phyloP scores from a whole-genome alignment of 2,329 filamentous ascomycete genomes.

The Polychaeton citri region DNA sequence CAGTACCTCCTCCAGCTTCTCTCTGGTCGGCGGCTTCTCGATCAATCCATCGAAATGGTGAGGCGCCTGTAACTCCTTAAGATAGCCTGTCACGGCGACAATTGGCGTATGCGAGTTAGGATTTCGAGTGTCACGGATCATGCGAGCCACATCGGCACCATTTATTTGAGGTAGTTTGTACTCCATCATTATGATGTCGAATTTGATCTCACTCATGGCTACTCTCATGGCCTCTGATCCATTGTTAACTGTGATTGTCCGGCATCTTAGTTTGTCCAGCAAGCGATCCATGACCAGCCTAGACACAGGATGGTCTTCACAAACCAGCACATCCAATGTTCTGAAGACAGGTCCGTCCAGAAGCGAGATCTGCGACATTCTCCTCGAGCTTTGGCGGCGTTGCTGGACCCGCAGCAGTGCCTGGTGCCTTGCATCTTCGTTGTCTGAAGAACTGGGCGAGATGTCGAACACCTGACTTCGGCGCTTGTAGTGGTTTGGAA shows the following conservation, averaged over 20 bases:
- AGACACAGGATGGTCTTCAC: slow-evolving; percentile 94
- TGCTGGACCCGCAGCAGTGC: slow-evolving; percentile 83
- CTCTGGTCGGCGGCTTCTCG: slow-evolving; percentile 89
- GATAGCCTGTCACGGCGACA: slow-evolving; percentile 88
- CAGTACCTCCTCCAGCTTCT: slow-evolving; percentile 79
- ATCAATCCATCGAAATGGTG: slow-evolving; percentile 94
- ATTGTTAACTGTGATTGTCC: slow-evolving; percentile 81
- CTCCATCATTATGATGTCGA: slow-evolving; percentile 97
- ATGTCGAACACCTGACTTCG: slow-evolving; percentile 92
- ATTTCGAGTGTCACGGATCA: slow-evolving; percentile 96
- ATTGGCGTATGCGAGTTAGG: slow-evolving; percentile 90
- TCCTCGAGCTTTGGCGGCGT: slow-evolving; percentile 85
- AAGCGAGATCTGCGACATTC: slow-evolving; percentile 81
- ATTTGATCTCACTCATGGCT: slow-evolving; percentile 93
- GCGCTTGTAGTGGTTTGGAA: slow-evolving; percentile 63
- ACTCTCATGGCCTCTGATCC: slow-evolving; percentile 87
- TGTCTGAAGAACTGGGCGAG: slow-evolving; percentile 94
- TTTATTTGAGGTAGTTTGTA: slow-evolving; percentile 92
- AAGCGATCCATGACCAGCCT: slow-evolving; percentile 98
- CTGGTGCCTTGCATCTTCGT: slow-evolving; percentile 85
- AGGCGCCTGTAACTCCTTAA: slow-evolving; percentile 91
- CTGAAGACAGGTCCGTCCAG: slow-evolving; percentile 76
- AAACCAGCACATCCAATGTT: slow-evolving; percentile 86
- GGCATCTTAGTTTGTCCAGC: slow-evolving; percentile 85
- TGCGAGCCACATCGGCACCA: slow-evolving; percentile 86